Evolutionary conservation across 176 grass and related monocot genomes (phyloP).

Genomic region (Oryza punctata): DNA sequence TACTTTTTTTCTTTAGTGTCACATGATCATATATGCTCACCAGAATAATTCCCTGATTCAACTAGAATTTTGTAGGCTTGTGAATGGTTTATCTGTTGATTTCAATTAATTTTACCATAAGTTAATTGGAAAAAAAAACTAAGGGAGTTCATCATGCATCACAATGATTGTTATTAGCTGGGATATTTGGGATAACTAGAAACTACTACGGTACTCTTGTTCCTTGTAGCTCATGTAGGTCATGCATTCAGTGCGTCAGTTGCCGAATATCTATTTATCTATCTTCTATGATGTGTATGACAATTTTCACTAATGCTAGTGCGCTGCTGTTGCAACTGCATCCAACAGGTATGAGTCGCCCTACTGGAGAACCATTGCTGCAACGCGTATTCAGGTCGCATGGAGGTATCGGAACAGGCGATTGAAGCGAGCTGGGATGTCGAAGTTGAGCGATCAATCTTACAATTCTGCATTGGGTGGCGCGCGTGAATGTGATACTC

Average conservation of each 20-base stretch:
- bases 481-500: conserved; percentile 19
- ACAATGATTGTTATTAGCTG: background rate
- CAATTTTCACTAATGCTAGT: background rate
- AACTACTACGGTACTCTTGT: background rate
- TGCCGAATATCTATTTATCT: background rate
- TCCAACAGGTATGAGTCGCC: conserved; percentile 83
- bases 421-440: conserved; percentile 52
- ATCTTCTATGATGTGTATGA: too few relatives aligned
- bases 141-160: background rate
- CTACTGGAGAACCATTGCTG: conserved; percentile 89
- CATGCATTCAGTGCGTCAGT: background rate
- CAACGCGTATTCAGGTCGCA: conserved; percentile 76
- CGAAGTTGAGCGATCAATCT: conserved; percentile 42
- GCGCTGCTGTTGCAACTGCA: background rate
- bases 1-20: background rate
- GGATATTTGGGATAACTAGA: background rate
- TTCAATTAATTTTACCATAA: background rate
- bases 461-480: background rate
- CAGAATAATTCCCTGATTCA: background rate
- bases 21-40: background rate
- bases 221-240: background rate
- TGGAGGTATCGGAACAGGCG: conserved; percentile 88
- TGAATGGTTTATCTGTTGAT: background rate
- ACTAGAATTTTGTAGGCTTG: background rate
- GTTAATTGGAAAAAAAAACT: background rate